A percentile compares a stretch with the other conserved stretches of the same genome.
Evolutionary conservation across 1,284 basidiomycete genomes (phyloP).

Genomic region (Irpex lacteus): DNA sequence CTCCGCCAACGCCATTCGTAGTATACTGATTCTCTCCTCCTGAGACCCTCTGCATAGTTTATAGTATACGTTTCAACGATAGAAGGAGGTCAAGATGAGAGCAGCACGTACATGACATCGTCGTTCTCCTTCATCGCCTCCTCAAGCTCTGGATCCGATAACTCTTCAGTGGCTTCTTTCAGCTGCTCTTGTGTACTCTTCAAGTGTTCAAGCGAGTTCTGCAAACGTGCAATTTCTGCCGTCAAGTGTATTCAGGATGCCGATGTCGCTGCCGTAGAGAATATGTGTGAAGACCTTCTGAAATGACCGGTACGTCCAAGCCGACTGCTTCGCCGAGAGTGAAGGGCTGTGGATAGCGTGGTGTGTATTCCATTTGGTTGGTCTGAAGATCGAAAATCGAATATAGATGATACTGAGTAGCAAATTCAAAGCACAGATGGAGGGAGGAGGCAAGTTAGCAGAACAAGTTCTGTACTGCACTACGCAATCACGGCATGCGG

Average conservation of each 20-base stretch:
- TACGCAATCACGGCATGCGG: not conserved
- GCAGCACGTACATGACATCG: slow-evolving; percentile 44
- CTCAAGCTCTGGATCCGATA: slow-evolving; percentile 42
- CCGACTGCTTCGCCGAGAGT: slow-evolving; percentile 62
- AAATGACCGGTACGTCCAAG: slow-evolving; percentile 65
- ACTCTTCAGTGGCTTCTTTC: slow-evolving; percentile 38
- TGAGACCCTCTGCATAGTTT: slow-evolving; percentile 78
- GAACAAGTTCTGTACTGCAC: too few species aligned
- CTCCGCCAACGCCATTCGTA: slow-evolving; percentile 58
- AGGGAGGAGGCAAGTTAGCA: not conserved
- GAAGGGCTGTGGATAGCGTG: slow-evolving; percentile 73
- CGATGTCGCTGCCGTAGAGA: not conserved
- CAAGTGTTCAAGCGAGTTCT: slow-evolving; percentile 69
- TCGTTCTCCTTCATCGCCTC: slow-evolving; percentile 53
- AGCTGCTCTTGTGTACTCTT: slow-evolving; percentile 62
- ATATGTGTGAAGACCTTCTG: slow-evolving; percentile 52
- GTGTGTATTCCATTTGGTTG: slow-evolving; percentile 56
- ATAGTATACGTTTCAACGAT: too few species aligned
- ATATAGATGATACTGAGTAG: too few species aligned
- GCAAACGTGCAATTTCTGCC: slow-evolving; percentile 71
- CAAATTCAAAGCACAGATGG: not conserved
- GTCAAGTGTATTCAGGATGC: slow-evolving; percentile 1
- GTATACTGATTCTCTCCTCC: slow-evolving; percentile 65
- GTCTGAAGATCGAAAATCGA: not conserved
- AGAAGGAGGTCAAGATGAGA: not conserved